Conservation (phyloP, 2,329 filamentous ascomycete genomes). For the Sporothrix curviconia region DNA sequence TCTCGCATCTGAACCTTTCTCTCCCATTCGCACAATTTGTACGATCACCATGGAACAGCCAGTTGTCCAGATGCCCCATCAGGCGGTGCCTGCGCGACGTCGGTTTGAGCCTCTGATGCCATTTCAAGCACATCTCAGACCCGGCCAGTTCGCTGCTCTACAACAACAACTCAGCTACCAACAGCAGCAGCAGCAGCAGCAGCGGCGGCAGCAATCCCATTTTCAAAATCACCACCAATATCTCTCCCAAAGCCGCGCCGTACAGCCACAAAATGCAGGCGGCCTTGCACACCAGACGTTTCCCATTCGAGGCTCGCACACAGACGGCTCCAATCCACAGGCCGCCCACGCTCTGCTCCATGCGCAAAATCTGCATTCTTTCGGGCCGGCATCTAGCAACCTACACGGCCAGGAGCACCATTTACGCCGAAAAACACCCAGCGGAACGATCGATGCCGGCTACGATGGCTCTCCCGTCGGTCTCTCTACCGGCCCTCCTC, state of each 20-base stretch:
- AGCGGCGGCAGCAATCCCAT: conserved; percentile 10
- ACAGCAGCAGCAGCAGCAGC: conserved; percentile 18
- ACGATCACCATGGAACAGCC: conserved; percentile 32
- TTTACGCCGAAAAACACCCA: conserved; percentile 85
- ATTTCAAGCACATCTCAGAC: conserved; percentile 25
- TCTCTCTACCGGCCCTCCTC: conserved; percentile 65
- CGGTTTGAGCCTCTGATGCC: conserved; percentile 32
- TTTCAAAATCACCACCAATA: conserved; percentile 14
- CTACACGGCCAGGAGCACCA: conserved; percentile 58
- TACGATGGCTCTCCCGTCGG: conserved; percentile 80
- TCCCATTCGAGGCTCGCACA: conserved; percentile 32
- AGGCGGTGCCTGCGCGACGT: conserved; percentile 40
- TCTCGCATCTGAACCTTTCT: background rate
- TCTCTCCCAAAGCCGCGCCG: conserved; percentile 14
- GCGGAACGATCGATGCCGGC: conserved; percentile 83
- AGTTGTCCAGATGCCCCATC: conserved; percentile 44
- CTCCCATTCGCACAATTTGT: background rate
- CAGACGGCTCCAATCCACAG: conserved; percentile 24
- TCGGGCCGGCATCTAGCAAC: conserved; percentile 9
- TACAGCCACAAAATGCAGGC: conserved; percentile 11
- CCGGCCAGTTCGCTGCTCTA: conserved; percentile 24
- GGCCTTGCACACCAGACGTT: conserved; percentile 27
- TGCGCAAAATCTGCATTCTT: conserved; percentile 8
- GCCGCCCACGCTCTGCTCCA: conserved; percentile 19
- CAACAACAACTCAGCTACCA: conserved; percentile 16